A percentile compares a stretch with the other conserved stretches of the same genome.
These are phyloP conservation scores for Sugiyamaella boreocaroliniensis DNA, from an alignment of 805 yeast species.

Conservation along the genomic window DNA sequence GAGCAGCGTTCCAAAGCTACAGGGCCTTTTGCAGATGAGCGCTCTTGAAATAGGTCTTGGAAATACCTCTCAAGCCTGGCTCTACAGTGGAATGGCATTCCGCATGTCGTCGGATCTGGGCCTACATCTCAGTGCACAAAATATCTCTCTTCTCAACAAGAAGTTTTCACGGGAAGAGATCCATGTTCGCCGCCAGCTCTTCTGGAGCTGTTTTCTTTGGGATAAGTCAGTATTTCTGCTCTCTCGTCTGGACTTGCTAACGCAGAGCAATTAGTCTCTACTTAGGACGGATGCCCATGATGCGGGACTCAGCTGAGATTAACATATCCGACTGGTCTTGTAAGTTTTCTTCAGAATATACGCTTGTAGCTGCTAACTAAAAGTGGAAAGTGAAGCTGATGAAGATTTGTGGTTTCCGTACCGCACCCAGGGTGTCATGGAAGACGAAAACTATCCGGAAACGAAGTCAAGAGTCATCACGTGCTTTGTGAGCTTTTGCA, in stretches of 20 bases:
- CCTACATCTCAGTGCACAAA: constrained; percentile 6
- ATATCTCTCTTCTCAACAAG: neutral
- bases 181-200: constrained; percentile 2
- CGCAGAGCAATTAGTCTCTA: constrained; percentile 4
- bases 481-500: neutral
- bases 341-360: neutral
- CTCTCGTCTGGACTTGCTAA: neutral
- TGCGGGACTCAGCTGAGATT: neutral
- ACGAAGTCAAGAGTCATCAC: neutral
- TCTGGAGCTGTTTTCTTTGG: constrained; percentile 8
- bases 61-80: constrained; percentile 9
- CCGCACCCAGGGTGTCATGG: neutral
- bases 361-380: neutral
- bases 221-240: constrained; percentile 3
- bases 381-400: constrained; percentile 1
- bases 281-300: constrained; percentile 8
- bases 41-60: constrained; percentile 9
- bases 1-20: neutral
- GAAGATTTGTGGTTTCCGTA: constrained; percentile 1
- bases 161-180: constrained; percentile 3
- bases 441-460: neutral
- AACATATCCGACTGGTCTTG: neutral
- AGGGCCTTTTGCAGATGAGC: constrained; percentile 3
- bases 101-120: constrained; percentile 13
- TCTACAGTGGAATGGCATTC: constrained; percentile 12